Evolutionary conservation across 495 filamentous ascomycete species (phyloP), one percentile per base, ranked within the genome.

Genomic region (Aspergillus cavernicola): DNA sequence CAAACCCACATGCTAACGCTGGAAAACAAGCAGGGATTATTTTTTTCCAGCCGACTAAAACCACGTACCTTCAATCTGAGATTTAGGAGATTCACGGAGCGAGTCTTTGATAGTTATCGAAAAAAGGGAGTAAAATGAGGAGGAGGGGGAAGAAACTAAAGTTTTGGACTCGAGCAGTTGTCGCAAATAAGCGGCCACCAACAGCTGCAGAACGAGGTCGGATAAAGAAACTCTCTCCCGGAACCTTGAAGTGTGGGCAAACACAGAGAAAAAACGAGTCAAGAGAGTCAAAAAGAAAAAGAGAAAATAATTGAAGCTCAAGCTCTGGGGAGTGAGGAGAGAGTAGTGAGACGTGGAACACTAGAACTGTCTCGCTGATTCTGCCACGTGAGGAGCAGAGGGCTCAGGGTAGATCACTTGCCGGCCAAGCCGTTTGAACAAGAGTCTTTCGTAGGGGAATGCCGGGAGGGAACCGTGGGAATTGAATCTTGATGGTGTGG

Each of bases 281-380:
- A 4, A 28, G 24, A 9, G 24, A 28, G 24, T 28, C 24, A 33
- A n/a, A 29, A 7, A 44, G 26, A 41, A 31, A 11, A 19, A 29
- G 42, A 52, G 89, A 48, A 55, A 43, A 45, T 49, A 51, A 43
- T 40, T 59, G 45, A 18, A 18, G 50, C 50, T 40, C 52, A 46
- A 59, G 42, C 29, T 50, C 53, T 50, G n/a, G 41, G 41, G 12
- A 33, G 7, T 9, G 41, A 24, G 31, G 24, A 28, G 24, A 9
- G 24, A 28, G 24, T 9, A 4, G 4, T 28, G 24, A 28, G 24
- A 42, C 41, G 40, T n/a, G n/a, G n/a, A n/a, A 56, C 37, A 60
- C 43, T 23, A 26, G 46, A 49, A 20, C 49, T 50, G 37, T 46
- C 40, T 59, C 36, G 45, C 40, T 44, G 50, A 31, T 57, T 49